A percentile compares a stretch with the other conserved stretches of the same genome.
These are phyloP conservation scores for Gnomoniopsis smithogilvyi DNA, from an alignment of 2,329 filamentous ascomycete species.

Conservation along the genomic window DNA sequence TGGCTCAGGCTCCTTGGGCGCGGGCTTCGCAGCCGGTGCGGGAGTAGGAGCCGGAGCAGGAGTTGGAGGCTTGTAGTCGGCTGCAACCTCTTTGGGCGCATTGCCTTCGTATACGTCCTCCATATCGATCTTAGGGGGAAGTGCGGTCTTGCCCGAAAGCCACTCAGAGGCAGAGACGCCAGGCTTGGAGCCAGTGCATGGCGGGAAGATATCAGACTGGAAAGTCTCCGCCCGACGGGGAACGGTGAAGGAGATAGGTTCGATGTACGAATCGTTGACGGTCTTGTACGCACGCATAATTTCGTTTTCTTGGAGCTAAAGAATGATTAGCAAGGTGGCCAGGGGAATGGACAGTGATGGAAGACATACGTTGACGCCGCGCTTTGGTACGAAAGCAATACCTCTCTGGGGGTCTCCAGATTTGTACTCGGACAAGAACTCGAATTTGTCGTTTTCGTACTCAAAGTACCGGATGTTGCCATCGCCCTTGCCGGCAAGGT, in stretches of 20 bases:
- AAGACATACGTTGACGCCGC: constrained; percentile 76
- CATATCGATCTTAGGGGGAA: constrained; percentile 90
- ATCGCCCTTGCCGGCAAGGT: constrained; percentile 96
- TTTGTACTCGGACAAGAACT: constrained; percentile 95
- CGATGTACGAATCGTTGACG: constrained; percentile 89
- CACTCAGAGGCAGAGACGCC: constrained; percentile 79
- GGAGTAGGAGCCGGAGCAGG: constrained; percentile 42
- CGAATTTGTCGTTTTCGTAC: constrained; percentile 97
- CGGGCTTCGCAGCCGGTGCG: constrained; percentile 41
- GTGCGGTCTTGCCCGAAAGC: constrained; percentile 77
- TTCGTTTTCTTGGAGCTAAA: constrained; percentile 86
- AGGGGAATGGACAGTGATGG: not conserved
- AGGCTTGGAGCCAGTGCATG: constrained; percentile 74
- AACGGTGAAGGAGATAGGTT: constrained; percentile 96
- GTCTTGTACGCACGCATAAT: constrained; percentile 96
- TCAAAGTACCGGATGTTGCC: constrained; percentile 99
- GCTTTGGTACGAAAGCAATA: constrained; percentile 89
- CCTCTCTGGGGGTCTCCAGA: constrained; percentile 94
- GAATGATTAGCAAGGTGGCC: constrained; percentile 17
- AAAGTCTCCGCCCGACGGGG: constrained; percentile 90
- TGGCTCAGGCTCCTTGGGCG: constrained; percentile 52
- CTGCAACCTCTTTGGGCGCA: constrained; percentile 71
- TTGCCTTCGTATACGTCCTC: constrained; percentile 87
- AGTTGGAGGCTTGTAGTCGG: constrained; percentile 61
- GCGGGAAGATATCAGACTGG: constrained; percentile 96